Conservation (phyloP, 2,329 filamentous ascomycete species). For the Penicillium sp. region DNA sequence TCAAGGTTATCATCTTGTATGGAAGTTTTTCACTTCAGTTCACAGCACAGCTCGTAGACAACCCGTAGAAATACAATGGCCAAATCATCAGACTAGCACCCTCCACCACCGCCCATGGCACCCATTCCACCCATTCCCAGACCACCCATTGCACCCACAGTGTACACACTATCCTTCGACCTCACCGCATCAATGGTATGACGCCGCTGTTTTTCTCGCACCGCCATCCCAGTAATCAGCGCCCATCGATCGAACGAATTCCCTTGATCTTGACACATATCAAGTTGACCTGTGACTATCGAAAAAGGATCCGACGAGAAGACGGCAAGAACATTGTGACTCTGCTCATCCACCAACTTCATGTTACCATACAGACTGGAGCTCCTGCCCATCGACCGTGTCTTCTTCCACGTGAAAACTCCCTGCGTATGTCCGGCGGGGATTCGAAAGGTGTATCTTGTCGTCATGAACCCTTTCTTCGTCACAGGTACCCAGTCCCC, state of each 20-base stretch:
- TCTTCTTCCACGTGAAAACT: conserved; percentile 4
- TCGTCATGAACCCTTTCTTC: conserved; percentile 4
- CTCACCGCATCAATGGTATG: conserved; percentile 1
- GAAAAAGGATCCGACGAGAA: conserved; percentile 7
- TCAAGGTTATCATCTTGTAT: background rate
- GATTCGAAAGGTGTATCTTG: conserved; percentile 2
- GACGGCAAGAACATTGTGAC: conserved; percentile 2
- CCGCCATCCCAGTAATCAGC: conserved; percentile 5
- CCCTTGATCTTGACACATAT: conserved; percentile 6
- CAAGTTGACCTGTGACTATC: conserved; percentile 2
- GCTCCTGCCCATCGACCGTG: conserved; percentile 3
- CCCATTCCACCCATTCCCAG: conserved; percentile 3
- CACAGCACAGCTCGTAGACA: background rate
- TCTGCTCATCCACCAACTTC: conserved; percentile 8
- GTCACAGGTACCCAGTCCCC: background rate
- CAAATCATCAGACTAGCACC: no score
- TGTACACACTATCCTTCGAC: background rate
- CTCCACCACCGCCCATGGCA: conserved; percentile 11
- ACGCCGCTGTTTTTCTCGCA: conserved; percentile 7
- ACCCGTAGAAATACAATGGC: background rate
- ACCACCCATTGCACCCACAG: background rate
- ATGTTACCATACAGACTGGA: conserved; percentile 4
- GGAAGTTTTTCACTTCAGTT: background rate
- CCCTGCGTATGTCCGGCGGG: background rate
- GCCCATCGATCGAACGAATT: conserved; percentile 6